These are phyloP conservation scores for Dictyophora rubrovolvata DNA, from an alignment of 768 basidiomycete species.

Conservation along the genomic window DNA sequence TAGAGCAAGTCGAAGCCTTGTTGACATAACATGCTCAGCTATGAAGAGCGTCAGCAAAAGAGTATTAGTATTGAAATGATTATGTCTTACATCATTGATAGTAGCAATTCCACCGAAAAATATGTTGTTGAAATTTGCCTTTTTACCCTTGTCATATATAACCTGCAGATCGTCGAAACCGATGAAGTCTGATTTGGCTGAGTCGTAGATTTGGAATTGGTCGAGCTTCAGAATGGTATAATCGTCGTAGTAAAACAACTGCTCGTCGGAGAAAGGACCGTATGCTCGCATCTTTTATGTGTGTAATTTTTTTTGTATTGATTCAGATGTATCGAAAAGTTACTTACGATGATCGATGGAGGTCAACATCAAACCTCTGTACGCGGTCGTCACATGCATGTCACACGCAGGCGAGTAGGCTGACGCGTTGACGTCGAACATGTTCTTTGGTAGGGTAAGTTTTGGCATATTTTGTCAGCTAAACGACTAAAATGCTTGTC, in stretches of 20 bases:
- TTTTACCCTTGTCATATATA: background rate
- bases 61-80: background rate
- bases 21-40: constrained; percentile 1
- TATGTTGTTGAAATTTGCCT: constrained; percentile 1
- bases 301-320: too few relatives aligned
- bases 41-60: background rate
- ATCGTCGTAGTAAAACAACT: constrained; percentile 1
- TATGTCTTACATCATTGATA: background rate
- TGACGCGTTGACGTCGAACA: too few relatives aligned
- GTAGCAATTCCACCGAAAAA: constrained; percentile 2
- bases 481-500: too few relatives aligned
- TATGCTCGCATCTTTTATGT: background rate
- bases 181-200: background rate
- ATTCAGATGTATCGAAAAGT: too few relatives aligned
- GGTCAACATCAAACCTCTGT: too few relatives aligned
- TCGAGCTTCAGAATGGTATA: background rate
- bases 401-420: too few relatives aligned
- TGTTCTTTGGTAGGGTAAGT: too few relatives aligned
- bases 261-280: constrained; percentile 7
- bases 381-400: too few relatives aligned
- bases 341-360: too few relatives aligned
- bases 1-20: background rate
- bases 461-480: too few relatives aligned
- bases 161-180: constrained; percentile 3
- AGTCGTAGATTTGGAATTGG: background rate